These are phyloP conservation scores for Hymenotorrendiella dingleyae DNA, from an alignment of 2,329 filamentous ascomycete species.

Conservation along the genomic window DNA sequence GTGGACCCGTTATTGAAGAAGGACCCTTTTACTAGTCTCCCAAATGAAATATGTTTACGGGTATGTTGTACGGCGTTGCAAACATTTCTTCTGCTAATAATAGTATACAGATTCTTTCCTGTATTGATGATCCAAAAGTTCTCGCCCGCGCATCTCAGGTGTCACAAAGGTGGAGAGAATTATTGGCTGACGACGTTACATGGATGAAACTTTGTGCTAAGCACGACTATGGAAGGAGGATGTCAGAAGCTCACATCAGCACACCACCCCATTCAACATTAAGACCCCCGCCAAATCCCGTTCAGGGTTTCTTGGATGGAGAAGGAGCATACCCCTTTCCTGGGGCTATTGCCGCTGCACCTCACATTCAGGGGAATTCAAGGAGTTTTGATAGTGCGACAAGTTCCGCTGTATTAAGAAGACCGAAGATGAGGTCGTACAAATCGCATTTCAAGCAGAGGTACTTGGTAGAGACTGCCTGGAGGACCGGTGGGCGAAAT, in stretches of 20 bases:
- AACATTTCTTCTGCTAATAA: not conserved
- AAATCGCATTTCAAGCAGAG: slow-evolving; percentile 97
- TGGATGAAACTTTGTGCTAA: slow-evolving; percentile 98
- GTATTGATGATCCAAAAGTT: slow-evolving; percentile 94
- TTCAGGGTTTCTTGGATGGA: slow-evolving; percentile 17
- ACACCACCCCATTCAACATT: slow-evolving; percentile 16
- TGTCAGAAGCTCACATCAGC: slow-evolving; percentile 36
- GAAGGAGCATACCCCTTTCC: slow-evolving; percentile 38
- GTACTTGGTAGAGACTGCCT: slow-evolving; percentile 94
- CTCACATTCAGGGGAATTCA: slow-evolving; percentile 23
- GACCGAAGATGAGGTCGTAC: slow-evolving; percentile 71
- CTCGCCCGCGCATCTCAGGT: slow-evolving; percentile 91
- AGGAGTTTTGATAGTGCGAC: slow-evolving; percentile 51
- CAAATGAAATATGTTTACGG: slow-evolving; percentile 85
- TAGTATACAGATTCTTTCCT: slow-evolving; percentile 80
- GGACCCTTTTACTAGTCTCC: slow-evolving; percentile 87
- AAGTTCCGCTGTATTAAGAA: slow-evolving; percentile 37
- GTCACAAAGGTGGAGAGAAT: slow-evolving; percentile 88
- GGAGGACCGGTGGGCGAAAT: slow-evolving; percentile 84
- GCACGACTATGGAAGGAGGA: slow-evolving; percentile 70
- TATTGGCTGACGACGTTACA: slow-evolving; percentile 92
- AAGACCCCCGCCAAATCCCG: slow-evolving; percentile 26
- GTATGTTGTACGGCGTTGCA: slow-evolving; percentile 44
- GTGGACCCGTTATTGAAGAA: slow-evolving; percentile 92
- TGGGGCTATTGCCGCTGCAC: slow-evolving; percentile 36